Conservation (phyloP, 805 yeast genomes). For the Tetrapisispora fleetii region DNA sequence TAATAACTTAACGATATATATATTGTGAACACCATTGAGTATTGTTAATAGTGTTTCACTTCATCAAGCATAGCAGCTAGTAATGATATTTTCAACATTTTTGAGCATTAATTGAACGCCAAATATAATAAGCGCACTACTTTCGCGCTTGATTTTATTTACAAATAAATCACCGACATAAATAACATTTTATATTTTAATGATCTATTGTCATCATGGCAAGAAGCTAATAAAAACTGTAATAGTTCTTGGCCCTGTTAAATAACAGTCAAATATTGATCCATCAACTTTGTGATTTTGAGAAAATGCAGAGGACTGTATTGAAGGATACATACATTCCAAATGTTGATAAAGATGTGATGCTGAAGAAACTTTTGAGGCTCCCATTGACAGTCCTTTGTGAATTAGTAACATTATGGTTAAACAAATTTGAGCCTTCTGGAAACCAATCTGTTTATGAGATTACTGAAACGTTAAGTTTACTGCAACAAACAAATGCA, state of each 20-base stretch:
- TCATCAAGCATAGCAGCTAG: background rate
- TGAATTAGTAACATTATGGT: slow-evolving; percentile 19
- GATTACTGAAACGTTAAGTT: slow-evolving; percentile 5
- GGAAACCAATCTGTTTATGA: background rate
- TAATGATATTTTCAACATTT: background rate
- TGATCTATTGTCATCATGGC: no score
- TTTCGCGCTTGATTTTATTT: background rate
- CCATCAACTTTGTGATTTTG: background rate
- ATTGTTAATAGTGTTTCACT: background rate
- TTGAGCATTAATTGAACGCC: background rate
- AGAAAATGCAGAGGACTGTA: background rate
- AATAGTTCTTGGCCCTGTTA: no score
- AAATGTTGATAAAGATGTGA: slow-evolving; percentile 6
- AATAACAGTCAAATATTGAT: no score
- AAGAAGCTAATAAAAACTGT: no score
- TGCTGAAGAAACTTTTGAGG: slow-evolving; percentile 12
- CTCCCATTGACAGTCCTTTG: slow-evolving; percentile 14
- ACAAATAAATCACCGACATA: background rate
- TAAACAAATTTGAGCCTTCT: slow-evolving; percentile 9
- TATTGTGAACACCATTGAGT: background rate
- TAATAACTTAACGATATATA: background rate
- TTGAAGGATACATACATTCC: slow-evolving; percentile 15
- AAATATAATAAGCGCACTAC: background rate
- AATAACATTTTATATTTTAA: no score
- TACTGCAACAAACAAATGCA: slow-evolving; percentile 7